Percentiles rank a stretch among this genome's conserved stretches.
Conservation (phyloP, 164 flowering plant genomes). For the Kalanchoe fedtschenkoi region DNA sequence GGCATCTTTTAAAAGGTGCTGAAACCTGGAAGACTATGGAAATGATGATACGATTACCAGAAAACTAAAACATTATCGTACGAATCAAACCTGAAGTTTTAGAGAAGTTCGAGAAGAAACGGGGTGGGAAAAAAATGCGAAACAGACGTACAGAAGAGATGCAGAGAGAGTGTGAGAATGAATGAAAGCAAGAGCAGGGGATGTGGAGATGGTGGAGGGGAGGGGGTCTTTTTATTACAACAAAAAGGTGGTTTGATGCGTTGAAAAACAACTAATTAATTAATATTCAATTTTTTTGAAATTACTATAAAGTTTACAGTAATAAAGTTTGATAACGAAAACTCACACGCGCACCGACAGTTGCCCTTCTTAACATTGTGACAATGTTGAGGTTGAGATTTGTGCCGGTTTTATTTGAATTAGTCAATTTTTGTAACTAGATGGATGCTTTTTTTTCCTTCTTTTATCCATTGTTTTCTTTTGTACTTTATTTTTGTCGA, state of each 20-base stretch:
- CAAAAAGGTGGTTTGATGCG: background rate
- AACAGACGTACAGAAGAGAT: background rate
- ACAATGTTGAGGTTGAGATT: background rate
- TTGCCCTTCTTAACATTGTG: no score
- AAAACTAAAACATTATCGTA: background rate
- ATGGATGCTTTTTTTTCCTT: no score
- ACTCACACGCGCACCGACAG: background rate
- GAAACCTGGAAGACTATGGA: background rate
- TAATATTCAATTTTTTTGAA: background rate
- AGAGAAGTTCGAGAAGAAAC: background rate
- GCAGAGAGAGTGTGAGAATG: background rate
- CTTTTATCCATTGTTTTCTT: no score
- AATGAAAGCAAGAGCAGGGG: background rate
- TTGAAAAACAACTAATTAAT: no score
- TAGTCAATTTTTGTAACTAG: background rate
- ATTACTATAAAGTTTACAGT: background rate
- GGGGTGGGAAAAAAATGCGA: no score
- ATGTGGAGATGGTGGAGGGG: background rate
- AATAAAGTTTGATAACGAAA: background rate
- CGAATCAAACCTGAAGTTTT: background rate
- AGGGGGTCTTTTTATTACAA: background rate
- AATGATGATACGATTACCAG: background rate
- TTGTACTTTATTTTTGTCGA: background rate
- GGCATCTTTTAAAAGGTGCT: no score
- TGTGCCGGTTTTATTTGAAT: background rate